Evolutionary conservation across 345 rosid genomes (phyloP), one percentile per base, ranked within the genome.

Genomic region (Leavenworthia alabamica): DNA sequence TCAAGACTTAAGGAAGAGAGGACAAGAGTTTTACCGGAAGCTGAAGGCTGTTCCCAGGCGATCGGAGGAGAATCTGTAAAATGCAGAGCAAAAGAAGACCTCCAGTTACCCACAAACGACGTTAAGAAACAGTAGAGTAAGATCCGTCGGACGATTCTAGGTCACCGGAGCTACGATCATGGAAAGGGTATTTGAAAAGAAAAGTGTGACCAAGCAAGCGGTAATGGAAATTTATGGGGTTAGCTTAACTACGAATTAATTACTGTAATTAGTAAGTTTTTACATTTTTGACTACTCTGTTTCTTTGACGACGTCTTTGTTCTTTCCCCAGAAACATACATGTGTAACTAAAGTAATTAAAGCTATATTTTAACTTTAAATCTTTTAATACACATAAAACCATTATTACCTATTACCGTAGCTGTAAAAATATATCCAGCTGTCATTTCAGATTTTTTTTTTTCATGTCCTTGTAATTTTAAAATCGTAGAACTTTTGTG

Each of bases 231-330:
- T 31, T 41, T 58, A 27, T 17, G 36, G 65, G 29, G 1, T 14
- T 8, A 36, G 31, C 72, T 68, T 67, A 31, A 32, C 58, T 28
- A 40, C 1, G 43, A 67, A 32, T 29, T 47, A 51, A 31, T 60
- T 23, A 32, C 73, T 42, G 54, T 59, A 40, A 67, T 67, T 67
- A 60, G 73, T 50, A 60, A 60, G 66, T 31, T 68, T 41, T 56
- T 3, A n/a, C 0, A 26, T 31, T 14, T 11, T 24, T 36, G 5
- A 29, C 29, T 3, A 4, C 53, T 64, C 12, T 23, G n/a, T 31
- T 64, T 26, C 40, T 19, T 17, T 35, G 29, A 16, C 36, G 6
- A 22, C 46, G 42, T 16, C 48, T 47, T 31, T 54, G 36, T 53
- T n/a, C n/a, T 27, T 40, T 39, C 1, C 15, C 50, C 14, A 20